phyloP scores from a whole-genome alignment of 805 yeast species.

The Pichia kluyveri region DNA sequence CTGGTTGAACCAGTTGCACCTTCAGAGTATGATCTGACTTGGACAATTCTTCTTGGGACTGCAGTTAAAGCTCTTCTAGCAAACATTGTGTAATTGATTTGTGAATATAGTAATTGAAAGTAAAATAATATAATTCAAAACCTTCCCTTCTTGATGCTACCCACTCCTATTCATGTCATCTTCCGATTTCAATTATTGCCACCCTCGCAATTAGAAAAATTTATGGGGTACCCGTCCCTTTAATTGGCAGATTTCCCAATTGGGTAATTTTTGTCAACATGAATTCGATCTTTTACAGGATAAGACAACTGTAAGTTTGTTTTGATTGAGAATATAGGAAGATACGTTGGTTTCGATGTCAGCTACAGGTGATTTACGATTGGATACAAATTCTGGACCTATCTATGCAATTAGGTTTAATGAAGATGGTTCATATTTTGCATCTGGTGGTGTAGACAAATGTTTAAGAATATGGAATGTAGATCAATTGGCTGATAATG shows the following conservation, averaged over 20 bases:
- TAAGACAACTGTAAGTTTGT: background rate
- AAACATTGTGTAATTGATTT: conserved; percentile 18
- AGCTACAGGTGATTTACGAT: conserved; percentile 1
- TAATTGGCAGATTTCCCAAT: background rate
- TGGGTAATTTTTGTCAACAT: background rate
- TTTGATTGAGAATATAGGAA: background rate
- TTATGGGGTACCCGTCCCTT: background rate
- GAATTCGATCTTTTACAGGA: background rate
- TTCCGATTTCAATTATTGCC: background rate
- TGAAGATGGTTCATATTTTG: conserved; percentile 41
- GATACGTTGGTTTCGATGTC: background rate
- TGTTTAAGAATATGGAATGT: conserved; percentile 5
- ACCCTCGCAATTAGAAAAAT: background rate
- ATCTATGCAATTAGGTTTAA: conserved; percentile 46
- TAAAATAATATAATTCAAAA: background rate
- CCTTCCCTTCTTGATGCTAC: too few species aligned
- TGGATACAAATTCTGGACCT: conserved; percentile 47
- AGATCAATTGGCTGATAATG: conserved; percentile 3
- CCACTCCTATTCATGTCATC: too few species aligned
- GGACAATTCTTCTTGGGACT: conserved; percentile 20
- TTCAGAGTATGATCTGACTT: conserved; percentile 37
- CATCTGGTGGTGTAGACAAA: conserved; percentile 55
- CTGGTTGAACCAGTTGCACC: conserved; percentile 58
- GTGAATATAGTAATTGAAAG: background rate
- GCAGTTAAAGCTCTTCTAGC: conserved; percentile 33